Base-by-base conservation (phyloP, 805 yeast species). In the Priceomyces carsonii region DNA sequence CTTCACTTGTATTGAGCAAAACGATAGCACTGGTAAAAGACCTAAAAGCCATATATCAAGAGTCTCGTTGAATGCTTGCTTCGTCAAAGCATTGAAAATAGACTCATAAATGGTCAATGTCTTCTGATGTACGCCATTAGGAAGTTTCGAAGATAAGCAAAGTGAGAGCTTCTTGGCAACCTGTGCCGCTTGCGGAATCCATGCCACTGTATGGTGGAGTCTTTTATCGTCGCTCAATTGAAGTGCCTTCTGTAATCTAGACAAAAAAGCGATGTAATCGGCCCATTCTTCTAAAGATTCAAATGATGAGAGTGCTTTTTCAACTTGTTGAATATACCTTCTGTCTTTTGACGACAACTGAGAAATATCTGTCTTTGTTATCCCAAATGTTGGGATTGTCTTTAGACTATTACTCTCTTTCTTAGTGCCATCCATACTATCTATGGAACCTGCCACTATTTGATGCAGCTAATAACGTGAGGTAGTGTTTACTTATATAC, bases 251-350 rank as follows among this genome's bases (percentile, higher is more conserved):
- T 80, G 79, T 5, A 95, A 71, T 40, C 85, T 79, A 2, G 91
- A 80, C 29, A 95, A 67, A 55, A 87, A 90, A 15, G 97, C 83
- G 38, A 93, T 93, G 57, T 91, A 89, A 56, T 93, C 99, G 9
- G 99, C 98, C 99, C 99, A 93, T 65, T 93, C 99, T 20, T 80
- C 85, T 1, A 89, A 83, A 2, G 85, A 64, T 34, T 87, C 96
- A 64, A 91, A 91, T 13, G 77, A 69, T 5, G 75, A 71, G 15
- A 93, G 66, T 0, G 93, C 86, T 45, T 81, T 76, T 34, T 85
- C 91, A 8, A 91, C 73, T 38, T 73, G 79, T n/a, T 76, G 69
- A 14, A 70, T 64, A 51, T 80, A 83, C 40, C 84, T 79, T 62
- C 77, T 83, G 52, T 84, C 90, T 49, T 80, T 79, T 1, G 89